A percentile compares a stretch with the other conserved stretches of the same genome.
phyloP scores from a whole-genome alignment of 495 filamentous ascomycete species.

The Xylaria castorea region DNA sequence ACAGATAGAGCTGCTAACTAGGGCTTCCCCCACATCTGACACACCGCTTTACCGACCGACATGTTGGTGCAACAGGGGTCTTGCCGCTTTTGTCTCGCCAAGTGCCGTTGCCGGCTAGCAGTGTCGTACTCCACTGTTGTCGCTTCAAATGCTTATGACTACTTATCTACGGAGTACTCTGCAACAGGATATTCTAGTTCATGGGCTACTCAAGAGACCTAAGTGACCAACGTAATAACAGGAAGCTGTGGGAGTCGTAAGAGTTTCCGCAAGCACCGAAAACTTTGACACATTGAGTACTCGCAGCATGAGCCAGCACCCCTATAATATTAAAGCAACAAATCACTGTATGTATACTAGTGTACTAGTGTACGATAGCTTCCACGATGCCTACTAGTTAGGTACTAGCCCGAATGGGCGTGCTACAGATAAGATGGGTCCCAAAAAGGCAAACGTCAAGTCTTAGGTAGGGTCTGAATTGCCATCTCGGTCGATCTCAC shows the following conservation, averaged over 20 bases:
- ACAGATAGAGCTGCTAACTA: conserved; percentile 14
- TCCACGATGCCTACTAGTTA: background rate
- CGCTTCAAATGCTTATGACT: background rate
- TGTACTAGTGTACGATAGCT: background rate
- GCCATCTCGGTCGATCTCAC: background rate
- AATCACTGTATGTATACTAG: background rate
- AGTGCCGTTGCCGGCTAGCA: conserved; percentile 7
- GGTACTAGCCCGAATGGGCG: too few relatives aligned
- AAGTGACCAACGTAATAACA: background rate
- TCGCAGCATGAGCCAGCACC: background rate
- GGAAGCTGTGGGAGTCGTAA: background rate
- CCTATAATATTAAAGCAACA: background rate
- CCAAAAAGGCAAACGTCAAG: background rate
- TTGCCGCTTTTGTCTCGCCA: conserved; percentile 13
- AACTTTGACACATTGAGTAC: background rate
- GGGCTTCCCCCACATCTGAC: background rate
- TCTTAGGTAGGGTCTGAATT: background rate
- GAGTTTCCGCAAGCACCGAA: background rate
- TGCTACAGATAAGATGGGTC: background rate
- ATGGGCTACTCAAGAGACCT: background rate
- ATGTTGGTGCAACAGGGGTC: conserved; percentile 12
- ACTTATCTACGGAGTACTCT: background rate
- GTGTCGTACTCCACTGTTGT: background rate
- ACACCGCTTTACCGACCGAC: conserved; percentile 23
- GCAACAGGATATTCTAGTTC: background rate